phyloP scores from a whole-genome alignment of 306 rosid species.

The apple (Malus domestica) region DNA sequence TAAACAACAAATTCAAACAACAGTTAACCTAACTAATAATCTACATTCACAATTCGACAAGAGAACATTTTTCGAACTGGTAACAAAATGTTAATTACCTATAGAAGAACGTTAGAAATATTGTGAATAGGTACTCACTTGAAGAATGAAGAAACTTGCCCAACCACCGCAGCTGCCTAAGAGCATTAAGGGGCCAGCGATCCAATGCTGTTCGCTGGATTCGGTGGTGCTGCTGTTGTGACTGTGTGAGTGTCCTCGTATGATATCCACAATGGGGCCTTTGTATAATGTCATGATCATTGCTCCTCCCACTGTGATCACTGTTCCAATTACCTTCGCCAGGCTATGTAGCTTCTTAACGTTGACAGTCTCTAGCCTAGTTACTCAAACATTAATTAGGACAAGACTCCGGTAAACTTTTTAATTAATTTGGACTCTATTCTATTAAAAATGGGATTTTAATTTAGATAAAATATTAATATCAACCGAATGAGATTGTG shows the following conservation, averaged over 20 bases:
- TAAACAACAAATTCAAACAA: not conserved
- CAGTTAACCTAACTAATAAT: not conserved
- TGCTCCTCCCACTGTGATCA: constrained; percentile 75
- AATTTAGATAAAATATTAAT: not conserved
- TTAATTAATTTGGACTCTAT: not conserved
- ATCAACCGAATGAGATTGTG: not conserved
- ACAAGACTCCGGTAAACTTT: not conserved
- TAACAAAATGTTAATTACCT: too few species aligned
- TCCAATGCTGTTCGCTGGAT: constrained; percentile 57
- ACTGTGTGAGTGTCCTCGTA: constrained; percentile 32
- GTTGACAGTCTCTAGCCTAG: constrained; percentile 78
- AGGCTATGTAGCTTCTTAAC: constrained; percentile 54
- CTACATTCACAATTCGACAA: not conserved
- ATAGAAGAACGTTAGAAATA: too few species aligned
- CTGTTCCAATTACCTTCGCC: constrained; percentile 82
- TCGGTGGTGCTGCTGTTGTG: constrained; percentile 17
- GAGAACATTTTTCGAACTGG: too few species aligned
- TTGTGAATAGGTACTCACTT: constrained; percentile 34
- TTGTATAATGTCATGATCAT: constrained; percentile 96
- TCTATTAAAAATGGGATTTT: not conserved
- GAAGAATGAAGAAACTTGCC: constrained; percentile 91
- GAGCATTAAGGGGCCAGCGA: constrained; percentile 60
- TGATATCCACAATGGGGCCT: constrained; percentile 64
- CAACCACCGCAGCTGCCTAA: constrained; percentile 66
- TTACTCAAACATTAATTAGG: not conserved